Evolutionary conservation across 768 basidiomycete genomes (phyloP).

Genomic region (Xerocomus potaroensis): DNA sequence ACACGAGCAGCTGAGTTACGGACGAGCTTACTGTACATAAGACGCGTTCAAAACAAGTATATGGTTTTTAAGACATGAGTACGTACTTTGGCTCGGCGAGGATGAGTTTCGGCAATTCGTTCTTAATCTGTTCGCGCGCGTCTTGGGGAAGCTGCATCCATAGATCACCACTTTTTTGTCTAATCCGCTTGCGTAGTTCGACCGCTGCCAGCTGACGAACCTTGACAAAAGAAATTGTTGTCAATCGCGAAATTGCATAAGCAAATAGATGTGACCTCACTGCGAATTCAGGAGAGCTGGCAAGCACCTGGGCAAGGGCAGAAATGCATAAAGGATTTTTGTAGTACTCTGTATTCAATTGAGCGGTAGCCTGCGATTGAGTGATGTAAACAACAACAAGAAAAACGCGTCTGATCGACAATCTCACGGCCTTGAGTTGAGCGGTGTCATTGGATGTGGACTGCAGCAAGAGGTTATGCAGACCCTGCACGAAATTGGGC

Average conservation of each 20-base stretch:
- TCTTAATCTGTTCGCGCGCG: constrained; percentile 81
- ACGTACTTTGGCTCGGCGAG: constrained; percentile 74
- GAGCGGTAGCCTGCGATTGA: constrained; percentile 72
- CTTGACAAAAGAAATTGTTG: constrained; percentile 37
- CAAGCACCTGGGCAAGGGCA: constrained; percentile 82
- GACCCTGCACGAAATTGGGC: constrained; percentile 70
- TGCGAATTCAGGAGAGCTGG: constrained; percentile 75
- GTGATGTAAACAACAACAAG: constrained; percentile 4
- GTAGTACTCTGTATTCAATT: constrained; percentile 90
- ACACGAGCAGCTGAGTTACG: constrained; percentile 92
- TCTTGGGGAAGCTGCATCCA: constrained; percentile 71
- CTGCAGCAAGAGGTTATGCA: constrained; percentile 84
- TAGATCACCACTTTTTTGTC: constrained; percentile 70
- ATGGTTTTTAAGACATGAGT: background rate
- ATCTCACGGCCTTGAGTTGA: constrained; percentile 81
- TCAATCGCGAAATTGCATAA: constrained; percentile 7
- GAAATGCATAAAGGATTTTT: constrained; percentile 88
- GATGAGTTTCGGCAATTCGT: constrained; percentile 72
- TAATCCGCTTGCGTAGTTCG: constrained; percentile 90
- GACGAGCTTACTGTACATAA: constrained; percentile 66
- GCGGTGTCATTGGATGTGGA: constrained; percentile 80
- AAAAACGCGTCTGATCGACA: constrained; percentile 26
- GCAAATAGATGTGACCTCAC: constrained; percentile 47
- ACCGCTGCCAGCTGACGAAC: constrained; percentile 96
- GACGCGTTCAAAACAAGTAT: constrained; percentile 1